Conservation (phyloP, 2,329 filamentous ascomycete genomes). For the Neurospora crassa region DNA sequence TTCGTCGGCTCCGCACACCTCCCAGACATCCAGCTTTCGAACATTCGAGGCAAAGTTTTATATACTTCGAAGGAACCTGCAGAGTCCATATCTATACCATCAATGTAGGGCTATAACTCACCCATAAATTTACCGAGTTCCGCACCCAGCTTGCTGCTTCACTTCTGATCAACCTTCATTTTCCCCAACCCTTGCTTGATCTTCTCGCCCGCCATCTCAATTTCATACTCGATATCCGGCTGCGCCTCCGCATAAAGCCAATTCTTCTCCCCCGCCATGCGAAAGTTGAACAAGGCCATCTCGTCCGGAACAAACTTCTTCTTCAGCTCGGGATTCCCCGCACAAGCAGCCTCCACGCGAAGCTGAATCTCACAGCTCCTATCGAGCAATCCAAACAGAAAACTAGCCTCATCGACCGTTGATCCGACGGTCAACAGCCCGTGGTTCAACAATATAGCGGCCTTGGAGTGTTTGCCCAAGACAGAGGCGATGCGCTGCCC, state of each 20-base stretch:
- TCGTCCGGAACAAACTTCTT: conserved; percentile 32
- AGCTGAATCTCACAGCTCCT: conserved; percentile 60
- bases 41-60: not conserved
- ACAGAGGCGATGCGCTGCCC: conserved; percentile 53
- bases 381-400: conserved; percentile 59
- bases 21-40: not conserved
- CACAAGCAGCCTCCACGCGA: conserved; percentile 54
- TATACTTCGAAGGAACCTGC: not conserved
- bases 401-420: conserved; percentile 68
- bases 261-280: conserved; percentile 37
- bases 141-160: not conserved
- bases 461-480: conserved; percentile 48
- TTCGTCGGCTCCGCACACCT: not conserved
- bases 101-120: not conserved
- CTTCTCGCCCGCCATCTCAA: conserved; percentile 30
- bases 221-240: conserved; percentile 36
- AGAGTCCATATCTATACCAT: not conserved
- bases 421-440: conserved; percentile 60
- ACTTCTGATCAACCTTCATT: not conserved
- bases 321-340: conserved; percentile 29
- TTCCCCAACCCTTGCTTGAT: not conserved
- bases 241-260: conserved; percentile 36
- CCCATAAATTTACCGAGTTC: not conserved
- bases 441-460: conserved; percentile 60
- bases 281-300: conserved; percentile 30